Evolutionary conservation across 106 monocot genomes (phyloP).

Genomic region (Vanilla planifolia): DNA sequence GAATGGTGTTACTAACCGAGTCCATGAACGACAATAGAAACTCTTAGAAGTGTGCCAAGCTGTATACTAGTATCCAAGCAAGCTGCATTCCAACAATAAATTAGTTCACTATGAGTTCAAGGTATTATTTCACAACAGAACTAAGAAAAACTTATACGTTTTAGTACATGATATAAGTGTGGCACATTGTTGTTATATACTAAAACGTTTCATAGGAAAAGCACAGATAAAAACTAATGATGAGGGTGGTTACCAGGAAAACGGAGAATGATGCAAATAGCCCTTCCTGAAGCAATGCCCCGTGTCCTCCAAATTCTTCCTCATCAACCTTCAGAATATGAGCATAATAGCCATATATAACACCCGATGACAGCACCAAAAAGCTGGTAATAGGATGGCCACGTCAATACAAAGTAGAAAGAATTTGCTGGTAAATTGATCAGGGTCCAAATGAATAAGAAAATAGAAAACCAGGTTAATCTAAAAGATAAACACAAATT

Average conservation of each 20-base stretch:
- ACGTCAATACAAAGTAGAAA: not conserved
- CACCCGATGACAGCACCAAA: slow-evolving; percentile 55
- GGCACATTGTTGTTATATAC: not conserved
- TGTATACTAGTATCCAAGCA: slow-evolving; percentile 91
- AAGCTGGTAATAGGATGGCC: slow-evolving; percentile 38
- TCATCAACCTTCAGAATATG: slow-evolving; percentile 75
- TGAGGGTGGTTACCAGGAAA: slow-evolving; percentile 69
- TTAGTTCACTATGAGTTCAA: too few species aligned
- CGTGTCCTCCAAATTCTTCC: slow-evolving; percentile 91
- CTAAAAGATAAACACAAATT: too few species aligned
- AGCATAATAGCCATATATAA: slow-evolving; percentile 78
- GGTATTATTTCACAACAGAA: not conserved
- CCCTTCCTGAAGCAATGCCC: slow-evolving; percentile 81
- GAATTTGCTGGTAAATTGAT: too few species aligned
- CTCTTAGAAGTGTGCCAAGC: slow-evolving; percentile 77
- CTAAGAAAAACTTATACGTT: not conserved
- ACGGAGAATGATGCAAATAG: slow-evolving; percentile 90
- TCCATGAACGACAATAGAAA: too few species aligned
- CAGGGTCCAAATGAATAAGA: too few species aligned
- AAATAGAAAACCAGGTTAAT: too few species aligned
- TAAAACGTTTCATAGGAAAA: too few species aligned
- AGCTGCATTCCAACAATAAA: slow-evolving; percentile 65
- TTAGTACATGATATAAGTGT: not conserved
- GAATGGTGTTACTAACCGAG: too few species aligned
- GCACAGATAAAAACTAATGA: not conserved